Evolutionary conservation across 2,329 filamentous ascomycete genomes (phyloP), one percentile per base, ranked within the genome.

Genomic region (Lachnum nothofagi): DNA sequence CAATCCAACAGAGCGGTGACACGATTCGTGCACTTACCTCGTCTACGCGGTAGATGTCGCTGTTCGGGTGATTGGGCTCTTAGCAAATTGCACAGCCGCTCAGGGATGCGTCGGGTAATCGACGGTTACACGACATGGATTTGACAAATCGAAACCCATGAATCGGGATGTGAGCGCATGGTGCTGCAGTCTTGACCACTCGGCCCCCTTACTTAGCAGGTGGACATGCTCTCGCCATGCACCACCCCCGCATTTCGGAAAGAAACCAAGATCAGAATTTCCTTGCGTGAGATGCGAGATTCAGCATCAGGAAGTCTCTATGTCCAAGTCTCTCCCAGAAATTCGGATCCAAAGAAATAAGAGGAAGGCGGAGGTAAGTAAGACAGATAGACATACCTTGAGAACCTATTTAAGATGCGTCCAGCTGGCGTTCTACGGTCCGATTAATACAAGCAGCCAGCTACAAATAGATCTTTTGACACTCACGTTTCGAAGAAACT

Each of bases 321-420:
- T n/a, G n/a, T n/a, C n/a, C n/a, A n/a, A n/a, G n/a, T n/a, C n/a
- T 16, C 20, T 16, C 19, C 23, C 38, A 42, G 48, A 20, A 19
- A 37, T 37, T 17, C 34, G 19, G 34, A 19, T 16, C n/a, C 19
- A 37, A 27, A 20, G n/a, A n/a, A n/a, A n/a, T n/a, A 39, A 12
- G 38, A 23, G 27, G 31, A 12, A 34, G 38, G 23, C 17, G 20
- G 22, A 42, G 35, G 16, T 5, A n/a, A 19, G 24, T n/a, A 35
- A 25, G 41, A 72, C 80, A 56, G 68, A 87, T 84, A 25, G 41
- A 72, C 80, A 56, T 68, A 87, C 84, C 85, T 94, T 14, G 91
- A 97, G 68, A 98, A 98, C 46, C 93, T 80, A 68, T 98, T 98
- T 51, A 98, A 75, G 62, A 98, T 96, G 49, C 94, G 83, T n/a